These are phyloP conservation scores for Brassica nigra DNA, from an alignment of 345 rosid genomes.

Conservation along the genomic window DNA sequence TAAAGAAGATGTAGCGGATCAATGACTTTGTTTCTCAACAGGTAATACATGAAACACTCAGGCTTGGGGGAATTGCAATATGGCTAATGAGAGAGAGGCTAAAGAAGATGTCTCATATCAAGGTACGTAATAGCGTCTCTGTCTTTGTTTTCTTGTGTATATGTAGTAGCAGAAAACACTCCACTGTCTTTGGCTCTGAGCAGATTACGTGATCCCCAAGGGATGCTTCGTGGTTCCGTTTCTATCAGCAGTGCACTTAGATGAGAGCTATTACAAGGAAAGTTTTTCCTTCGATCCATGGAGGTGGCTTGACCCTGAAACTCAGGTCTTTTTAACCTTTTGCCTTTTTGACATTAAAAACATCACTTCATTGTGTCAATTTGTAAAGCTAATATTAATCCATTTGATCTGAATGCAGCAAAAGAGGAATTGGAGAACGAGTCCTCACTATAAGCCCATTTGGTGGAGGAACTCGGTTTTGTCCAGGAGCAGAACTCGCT, in stretches of 20 bases:
- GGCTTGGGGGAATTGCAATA: constrained; percentile 87
- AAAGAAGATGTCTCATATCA: constrained; percentile 71
- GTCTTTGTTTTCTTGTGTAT: not conserved
- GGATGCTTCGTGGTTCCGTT: constrained; percentile 87
- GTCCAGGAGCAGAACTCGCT: constrained; percentile 92
- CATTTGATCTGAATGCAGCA: constrained; percentile 44
- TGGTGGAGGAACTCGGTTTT: constrained; percentile 86
- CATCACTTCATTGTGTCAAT: not conserved
- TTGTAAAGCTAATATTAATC: not conserved
- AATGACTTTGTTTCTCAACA: constrained; percentile 21
- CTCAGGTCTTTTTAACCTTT: constrained; percentile 47
- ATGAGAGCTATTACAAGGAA: constrained; percentile 57
- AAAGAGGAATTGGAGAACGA: constrained; percentile 84
- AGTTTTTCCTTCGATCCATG: constrained; percentile 70
- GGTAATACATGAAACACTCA: constrained; percentile 87
- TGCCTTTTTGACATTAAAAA: not conserved
- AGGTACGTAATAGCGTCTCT: constrained; percentile 40
- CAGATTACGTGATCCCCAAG: constrained; percentile 79
- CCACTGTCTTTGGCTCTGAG: constrained; percentile 12
- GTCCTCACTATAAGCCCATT: constrained; percentile 64
- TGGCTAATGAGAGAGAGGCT: constrained; percentile 93
- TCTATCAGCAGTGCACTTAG: constrained; percentile 83
- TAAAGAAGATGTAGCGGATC: too few relatives aligned
- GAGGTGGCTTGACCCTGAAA: constrained; percentile 85
- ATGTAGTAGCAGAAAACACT: not conserved